These are phyloP conservation scores for Candida germanica DNA, from an alignment of 805 yeast species.

Conservation along the genomic window DNA sequence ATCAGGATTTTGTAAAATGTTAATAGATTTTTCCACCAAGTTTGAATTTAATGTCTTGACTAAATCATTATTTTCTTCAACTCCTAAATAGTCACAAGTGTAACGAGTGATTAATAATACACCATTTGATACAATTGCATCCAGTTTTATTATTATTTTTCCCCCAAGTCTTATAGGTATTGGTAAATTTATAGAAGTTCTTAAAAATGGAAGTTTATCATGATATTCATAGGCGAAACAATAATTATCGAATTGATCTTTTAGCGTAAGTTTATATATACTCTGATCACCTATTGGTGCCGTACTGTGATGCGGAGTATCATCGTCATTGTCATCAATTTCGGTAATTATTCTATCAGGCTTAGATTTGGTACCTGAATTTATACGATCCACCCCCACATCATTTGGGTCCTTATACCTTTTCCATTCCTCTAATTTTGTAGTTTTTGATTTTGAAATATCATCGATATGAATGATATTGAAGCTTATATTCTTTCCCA, in stretches of 20 bases:
- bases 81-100: slow-evolving; percentile 32
- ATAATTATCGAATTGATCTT: slow-evolving; percentile 49
- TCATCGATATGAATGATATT: slow-evolving; percentile 57
- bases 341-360: slow-evolving; percentile 38
- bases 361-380: slow-evolving; percentile 6
- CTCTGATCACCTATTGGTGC: slow-evolving; percentile 2
- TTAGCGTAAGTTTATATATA: slow-evolving; percentile 53
- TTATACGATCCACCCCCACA: slow-evolving; percentile 57
- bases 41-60: slow-evolving; percentile 30
- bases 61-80: slow-evolving; percentile 22
- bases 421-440: slow-evolving; percentile 55
- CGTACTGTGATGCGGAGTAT: slow-evolving; percentile 4
- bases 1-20: slow-evolving; percentile 25
- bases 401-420: slow-evolving; percentile 53
- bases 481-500: slow-evolving; percentile 28
- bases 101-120: slow-evolving; percentile 33
- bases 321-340: slow-evolving; percentile 44
- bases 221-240: slow-evolving; percentile 55
- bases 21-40: slow-evolving; percentile 37
- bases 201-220: slow-evolving; percentile 49
- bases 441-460: slow-evolving; percentile 46
- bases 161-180: slow-evolving; percentile 53
- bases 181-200: slow-evolving; percentile 26
- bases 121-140: slow-evolving; percentile 48
- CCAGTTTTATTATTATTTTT: slow-evolving; percentile 48